These are phyloP conservation scores for Mycena floridula DNA, from an alignment of 768 basidiomycete genomes.

Conservation along the genomic window DNA sequence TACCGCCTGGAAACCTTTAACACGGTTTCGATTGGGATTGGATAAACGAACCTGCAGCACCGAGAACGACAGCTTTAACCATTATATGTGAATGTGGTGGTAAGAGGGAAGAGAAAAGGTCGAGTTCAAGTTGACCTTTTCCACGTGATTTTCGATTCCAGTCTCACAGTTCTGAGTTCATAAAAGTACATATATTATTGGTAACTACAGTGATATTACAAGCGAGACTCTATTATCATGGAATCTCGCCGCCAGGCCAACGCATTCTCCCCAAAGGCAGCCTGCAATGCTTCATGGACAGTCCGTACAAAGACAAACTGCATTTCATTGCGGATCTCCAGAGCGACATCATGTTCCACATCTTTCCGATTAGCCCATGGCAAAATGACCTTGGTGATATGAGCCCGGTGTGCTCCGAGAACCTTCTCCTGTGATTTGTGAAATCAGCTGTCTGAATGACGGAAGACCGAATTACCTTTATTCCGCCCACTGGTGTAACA, in stretches of 20 bases:
- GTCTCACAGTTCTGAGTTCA: no score
- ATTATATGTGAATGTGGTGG: conserved; percentile 7
- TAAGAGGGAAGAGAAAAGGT: no score
- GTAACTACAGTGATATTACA: conserved; percentile 23
- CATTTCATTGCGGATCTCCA: conserved; percentile 67
- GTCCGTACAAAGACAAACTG: conserved; percentile 79
- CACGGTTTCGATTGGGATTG: neutral
- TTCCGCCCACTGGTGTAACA: conserved; percentile 81
- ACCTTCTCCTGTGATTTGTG: conserved; percentile 40
- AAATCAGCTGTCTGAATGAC: no score
- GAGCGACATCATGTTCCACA: conserved; percentile 78
- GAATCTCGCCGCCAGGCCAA: conserved; percentile 58
- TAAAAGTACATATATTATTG: no score
- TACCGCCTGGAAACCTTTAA: conserved; percentile 59
- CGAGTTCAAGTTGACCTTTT: no score
- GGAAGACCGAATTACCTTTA: no score
- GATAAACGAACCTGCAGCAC: conserved; percentile 70
- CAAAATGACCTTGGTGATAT: conserved; percentile 76
- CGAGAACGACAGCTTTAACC: conserved; percentile 89
- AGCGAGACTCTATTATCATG: conserved; percentile 46
- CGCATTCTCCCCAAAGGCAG: conserved; percentile 69
- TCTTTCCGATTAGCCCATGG: conserved; percentile 85
- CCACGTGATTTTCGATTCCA: no score
- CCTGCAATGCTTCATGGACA: conserved; percentile 75
- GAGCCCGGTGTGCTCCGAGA: conserved; percentile 83